Evolutionary conservation across 768 basidiomycete species (phyloP).

Genomic region (Mycena venus): DNA sequence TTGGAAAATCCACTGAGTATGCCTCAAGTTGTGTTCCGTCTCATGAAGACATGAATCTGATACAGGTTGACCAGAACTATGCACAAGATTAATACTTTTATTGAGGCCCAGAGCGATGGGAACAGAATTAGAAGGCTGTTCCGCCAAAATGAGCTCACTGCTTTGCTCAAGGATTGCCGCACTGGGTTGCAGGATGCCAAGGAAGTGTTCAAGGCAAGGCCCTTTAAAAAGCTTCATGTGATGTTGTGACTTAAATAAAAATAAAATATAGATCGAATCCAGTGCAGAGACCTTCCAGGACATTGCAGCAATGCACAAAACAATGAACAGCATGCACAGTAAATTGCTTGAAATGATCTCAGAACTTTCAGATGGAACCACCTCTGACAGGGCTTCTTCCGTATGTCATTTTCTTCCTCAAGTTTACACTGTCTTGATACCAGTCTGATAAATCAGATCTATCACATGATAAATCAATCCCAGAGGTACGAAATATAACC

Average conservation of each 20-base stretch:
- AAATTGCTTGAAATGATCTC: slow-evolving; percentile 3
- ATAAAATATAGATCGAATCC: not conserved
- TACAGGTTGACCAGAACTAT: not conserved
- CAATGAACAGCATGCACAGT: not conserved
- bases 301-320: not conserved
- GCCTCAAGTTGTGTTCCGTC: not conserved
- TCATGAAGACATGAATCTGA: not conserved
- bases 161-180: not conserved
- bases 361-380: not conserved
- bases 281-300: not conserved
- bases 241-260: too few relatives aligned
- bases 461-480: not conserved
- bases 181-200: not conserved
- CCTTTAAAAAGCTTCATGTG: too few relatives aligned
- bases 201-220: not conserved
- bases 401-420: not conserved
- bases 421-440: not conserved
- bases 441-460: not conserved
- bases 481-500: not conserved
- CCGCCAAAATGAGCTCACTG: not conserved
- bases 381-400: not conserved
- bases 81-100: not conserved
- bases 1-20: not conserved
- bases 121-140: not conserved
- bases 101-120: not conserved